phyloP scores from a whole-genome alignment of 2,329 filamentous ascomycete genomes.

The Macrophomina tecta region DNA sequence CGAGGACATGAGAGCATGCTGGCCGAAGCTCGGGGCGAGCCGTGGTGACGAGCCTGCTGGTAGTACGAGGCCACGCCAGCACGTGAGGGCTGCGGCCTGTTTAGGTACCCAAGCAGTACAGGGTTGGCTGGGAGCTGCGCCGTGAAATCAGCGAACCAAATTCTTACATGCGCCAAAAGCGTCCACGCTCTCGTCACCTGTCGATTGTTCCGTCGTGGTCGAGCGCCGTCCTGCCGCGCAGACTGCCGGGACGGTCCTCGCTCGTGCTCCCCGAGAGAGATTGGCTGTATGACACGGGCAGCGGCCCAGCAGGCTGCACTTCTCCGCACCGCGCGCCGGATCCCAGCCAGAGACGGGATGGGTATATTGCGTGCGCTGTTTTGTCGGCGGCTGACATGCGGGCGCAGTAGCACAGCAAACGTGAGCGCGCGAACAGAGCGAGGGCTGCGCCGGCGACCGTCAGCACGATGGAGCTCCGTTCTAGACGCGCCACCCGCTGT shows the following conservation, averaged over 20 bases:
- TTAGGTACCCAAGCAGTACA: not conserved
- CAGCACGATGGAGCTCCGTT: slow-evolving; percentile 19
- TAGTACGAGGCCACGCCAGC: not conserved
- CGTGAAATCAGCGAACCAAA: slow-evolving; percentile 1
- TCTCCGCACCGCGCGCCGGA: slow-evolving; percentile 4
- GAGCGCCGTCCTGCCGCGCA: not conserved
- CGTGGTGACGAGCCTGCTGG: not conserved
- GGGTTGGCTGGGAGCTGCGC: not conserved
- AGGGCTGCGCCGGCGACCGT: not conserved
- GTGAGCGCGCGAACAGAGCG: not conserved
- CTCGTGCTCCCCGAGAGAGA: slow-evolving; percentile 20
- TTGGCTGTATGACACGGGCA: slow-evolving; percentile 4
- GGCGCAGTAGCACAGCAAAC: slow-evolving; percentile 8
- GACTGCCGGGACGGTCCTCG: slow-evolving; percentile 2
- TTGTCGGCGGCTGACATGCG: slow-evolving; percentile 23
- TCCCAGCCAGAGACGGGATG: not conserved
- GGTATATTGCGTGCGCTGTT: slow-evolving; percentile 10
- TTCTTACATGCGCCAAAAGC: slow-evolving; percentile 3
- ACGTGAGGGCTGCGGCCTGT: not conserved
- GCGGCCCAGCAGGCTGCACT: not conserved
- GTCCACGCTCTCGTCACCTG: slow-evolving; percentile 8
- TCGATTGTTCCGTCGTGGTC: not conserved
- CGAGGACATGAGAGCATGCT: not conserved
- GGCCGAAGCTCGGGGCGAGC: not conserved
- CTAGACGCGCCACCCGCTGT: slow-evolving; percentile 20